A percentile compares a stretch with the other conserved stretches of the same genome.
Conservation (phyloP, 768 basidiomycete species). For the Phylloporus arenicola region DNA sequence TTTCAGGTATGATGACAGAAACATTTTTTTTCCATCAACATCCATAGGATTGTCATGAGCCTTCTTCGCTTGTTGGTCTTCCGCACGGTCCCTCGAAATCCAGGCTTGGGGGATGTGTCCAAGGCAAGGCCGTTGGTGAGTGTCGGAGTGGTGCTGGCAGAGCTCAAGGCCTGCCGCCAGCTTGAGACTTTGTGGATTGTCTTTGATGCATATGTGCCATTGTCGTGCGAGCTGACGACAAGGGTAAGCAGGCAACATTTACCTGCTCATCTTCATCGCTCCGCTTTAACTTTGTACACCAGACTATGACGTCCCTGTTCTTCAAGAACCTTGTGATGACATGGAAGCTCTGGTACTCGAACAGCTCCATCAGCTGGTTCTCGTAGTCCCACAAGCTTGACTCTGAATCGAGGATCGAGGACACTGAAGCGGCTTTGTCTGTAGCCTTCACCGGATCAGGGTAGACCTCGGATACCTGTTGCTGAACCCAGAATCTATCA, state of each 20-base stretch:
- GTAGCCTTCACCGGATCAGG: constrained; percentile 92
- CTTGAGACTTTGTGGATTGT: constrained; percentile 17
- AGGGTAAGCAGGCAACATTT: constrained; percentile 41
- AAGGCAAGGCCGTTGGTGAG: constrained; percentile 16
- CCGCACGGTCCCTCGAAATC: constrained; percentile 86
- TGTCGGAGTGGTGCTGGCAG: constrained; percentile 14
- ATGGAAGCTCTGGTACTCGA: constrained; percentile 89
- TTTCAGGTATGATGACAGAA: constrained; percentile 56
- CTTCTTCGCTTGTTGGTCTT: constrained; percentile 60
- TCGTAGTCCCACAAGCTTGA: constrained; percentile 87
- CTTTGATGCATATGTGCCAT: constrained; percentile 17
- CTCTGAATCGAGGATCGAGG: constrained; percentile 82
- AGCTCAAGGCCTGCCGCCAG: constrained; percentile 16
- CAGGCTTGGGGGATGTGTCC: constrained; percentile 38
- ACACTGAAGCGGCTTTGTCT: constrained; percentile 81
- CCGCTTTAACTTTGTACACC: constrained; percentile 95
- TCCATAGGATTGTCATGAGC: constrained; percentile 64
- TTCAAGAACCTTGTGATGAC: constrained; percentile 87
- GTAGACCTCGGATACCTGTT: constrained; percentile 85
- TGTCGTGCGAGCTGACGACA: not conserved
- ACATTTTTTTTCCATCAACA: constrained; percentile 53
- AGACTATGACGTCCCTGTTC: constrained; percentile 93
- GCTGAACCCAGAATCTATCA: constrained; percentile 98
- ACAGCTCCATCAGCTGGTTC: constrained; percentile 93
- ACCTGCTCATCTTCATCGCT: constrained; percentile 38